Evolutionary conservation across 1,139 yeast genomes (phyloP).

Genomic region (Hyphopichia burtonii): DNA sequence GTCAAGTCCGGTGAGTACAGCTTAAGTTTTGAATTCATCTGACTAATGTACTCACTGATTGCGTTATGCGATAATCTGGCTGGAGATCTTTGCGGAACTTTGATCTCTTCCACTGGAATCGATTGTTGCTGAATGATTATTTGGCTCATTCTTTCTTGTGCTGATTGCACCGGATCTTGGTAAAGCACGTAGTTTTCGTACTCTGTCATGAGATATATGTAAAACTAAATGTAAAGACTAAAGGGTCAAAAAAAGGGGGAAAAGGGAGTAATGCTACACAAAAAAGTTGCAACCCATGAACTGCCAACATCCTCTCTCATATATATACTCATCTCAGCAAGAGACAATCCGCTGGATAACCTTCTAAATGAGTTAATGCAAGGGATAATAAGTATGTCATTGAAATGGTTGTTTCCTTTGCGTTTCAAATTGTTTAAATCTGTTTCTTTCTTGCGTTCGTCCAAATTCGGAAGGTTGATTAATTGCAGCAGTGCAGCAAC

Average conservation of each 20-base stretch:
- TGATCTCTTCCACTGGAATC: background rate
- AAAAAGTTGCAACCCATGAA: too few species aligned
- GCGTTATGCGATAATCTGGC: constrained; percentile 9
- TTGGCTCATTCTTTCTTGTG: background rate
- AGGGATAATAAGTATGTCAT: background rate
- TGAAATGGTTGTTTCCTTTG: background rate
- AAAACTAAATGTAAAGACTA: too few species aligned
- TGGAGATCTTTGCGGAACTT: constrained; percentile 11
- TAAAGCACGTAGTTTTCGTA: background rate
- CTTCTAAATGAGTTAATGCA: background rate
- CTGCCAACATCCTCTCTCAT: background rate
- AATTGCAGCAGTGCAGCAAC: background rate
- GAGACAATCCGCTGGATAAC: too few species aligned
- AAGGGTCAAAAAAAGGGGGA: background rate
- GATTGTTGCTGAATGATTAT: background rate
- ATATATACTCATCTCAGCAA: too few species aligned
- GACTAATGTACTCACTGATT: background rate
- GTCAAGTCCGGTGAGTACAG: constrained; percentile 8
- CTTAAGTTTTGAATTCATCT: background rate
- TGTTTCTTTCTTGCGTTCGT: background rate
- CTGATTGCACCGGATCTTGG: background rate
- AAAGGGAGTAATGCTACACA: background rate
- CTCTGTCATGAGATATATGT: background rate
- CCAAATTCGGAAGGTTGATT: background rate
- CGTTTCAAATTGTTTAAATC: background rate